Evolutionary conservation across 768 basidiomycete species (phyloP).

Genomic region (Lactarius evosmus): DNA sequence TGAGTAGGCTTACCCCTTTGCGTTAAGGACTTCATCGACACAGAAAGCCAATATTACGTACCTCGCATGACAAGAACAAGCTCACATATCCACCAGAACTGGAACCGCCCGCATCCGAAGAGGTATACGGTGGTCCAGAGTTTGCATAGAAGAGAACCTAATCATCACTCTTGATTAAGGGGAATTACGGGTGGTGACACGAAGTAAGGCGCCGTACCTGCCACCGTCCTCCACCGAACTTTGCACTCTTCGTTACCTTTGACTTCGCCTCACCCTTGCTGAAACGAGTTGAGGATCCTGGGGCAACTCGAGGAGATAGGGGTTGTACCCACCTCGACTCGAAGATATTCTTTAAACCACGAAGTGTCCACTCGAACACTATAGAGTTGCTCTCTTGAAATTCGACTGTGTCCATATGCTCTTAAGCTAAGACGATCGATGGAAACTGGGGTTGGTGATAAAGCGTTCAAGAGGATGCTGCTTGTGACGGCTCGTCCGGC

Average conservation of each 20-base stretch:
- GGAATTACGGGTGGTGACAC: constrained; percentile 23
- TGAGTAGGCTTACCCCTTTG: constrained; percentile 57
- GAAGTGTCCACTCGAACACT: constrained; percentile 76
- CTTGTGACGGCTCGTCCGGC: neutral
- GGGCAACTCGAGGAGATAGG: constrained; percentile 13
- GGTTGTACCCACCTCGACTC: constrained; percentile 54
- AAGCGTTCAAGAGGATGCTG: neutral
- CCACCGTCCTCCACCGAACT: constrained; percentile 76
- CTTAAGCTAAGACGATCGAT: neutral
- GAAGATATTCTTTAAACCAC: constrained; percentile 66
- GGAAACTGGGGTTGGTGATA: neutral
- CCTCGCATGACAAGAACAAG: constrained; percentile 80
- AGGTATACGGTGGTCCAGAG: constrained; percentile 47
- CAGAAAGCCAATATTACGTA: constrained; percentile 36
- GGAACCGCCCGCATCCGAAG: constrained; percentile 41
- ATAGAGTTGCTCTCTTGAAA: constrained; percentile 53
- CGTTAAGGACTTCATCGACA: constrained; percentile 5
- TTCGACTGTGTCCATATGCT: constrained; percentile 36
- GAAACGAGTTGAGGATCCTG: neutral
- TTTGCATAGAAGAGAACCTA: constrained; percentile 85
- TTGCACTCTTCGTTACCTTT: constrained; percentile 69
- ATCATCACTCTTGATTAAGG: constrained; percentile 13
- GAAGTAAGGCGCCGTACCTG: constrained; percentile 45
- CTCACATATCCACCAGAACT: constrained; percentile 57
- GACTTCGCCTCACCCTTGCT: constrained; percentile 76